Percentiles rank a stretch among this genome's conserved stretches.
phyloP scores from a whole-genome alignment of 805 yeast genomes.

The Sugiyamaella boreocaroliniensis region DNA sequence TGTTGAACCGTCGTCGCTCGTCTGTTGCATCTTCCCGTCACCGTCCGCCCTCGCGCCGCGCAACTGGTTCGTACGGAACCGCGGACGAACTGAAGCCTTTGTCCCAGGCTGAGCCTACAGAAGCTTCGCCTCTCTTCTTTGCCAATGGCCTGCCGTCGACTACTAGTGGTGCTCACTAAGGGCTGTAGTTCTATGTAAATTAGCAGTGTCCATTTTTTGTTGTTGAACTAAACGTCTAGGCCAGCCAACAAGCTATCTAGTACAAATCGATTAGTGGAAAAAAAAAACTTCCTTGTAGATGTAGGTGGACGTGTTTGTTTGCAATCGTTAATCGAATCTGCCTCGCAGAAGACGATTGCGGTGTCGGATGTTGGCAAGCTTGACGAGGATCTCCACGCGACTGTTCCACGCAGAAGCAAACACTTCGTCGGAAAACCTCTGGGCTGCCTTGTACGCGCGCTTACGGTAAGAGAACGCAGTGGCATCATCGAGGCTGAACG shows the following conservation, averaged over 20 bases:
- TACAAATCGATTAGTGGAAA: background rate
- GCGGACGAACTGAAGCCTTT: constrained; percentile 28
- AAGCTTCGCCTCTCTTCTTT: constrained; percentile 25
- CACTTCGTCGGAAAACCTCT: constrained; percentile 54
- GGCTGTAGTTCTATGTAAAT: background rate
- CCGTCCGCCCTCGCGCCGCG: constrained; percentile 23
- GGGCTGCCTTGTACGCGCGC: constrained; percentile 36
- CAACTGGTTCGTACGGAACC: constrained; percentile 31
- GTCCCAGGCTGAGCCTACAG: constrained; percentile 16
- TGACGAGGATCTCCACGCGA: constrained; percentile 19
- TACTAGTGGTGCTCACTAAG: constrained; percentile 23
- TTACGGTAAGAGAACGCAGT: constrained; percentile 39
- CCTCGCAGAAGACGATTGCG: constrained; percentile 16
- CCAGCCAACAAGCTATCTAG: background rate
- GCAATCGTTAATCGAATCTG: constrained; percentile 14
- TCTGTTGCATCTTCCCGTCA: constrained; percentile 21
- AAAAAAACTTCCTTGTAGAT: background rate
- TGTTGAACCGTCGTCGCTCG: constrained; percentile 22
- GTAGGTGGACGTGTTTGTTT: too few relatives aligned
- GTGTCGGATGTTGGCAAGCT: constrained; percentile 20
- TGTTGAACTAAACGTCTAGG: background rate
- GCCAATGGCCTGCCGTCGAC: constrained; percentile 31
- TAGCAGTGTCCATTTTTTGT: background rate
- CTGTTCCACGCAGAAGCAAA: constrained; percentile 51
- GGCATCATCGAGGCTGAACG: constrained; percentile 34